These are phyloP conservation scores for Pyricularia pennisetigena DNA, from an alignment of 2,329 filamentous ascomycete genomes.

Conservation along the genomic window DNA sequence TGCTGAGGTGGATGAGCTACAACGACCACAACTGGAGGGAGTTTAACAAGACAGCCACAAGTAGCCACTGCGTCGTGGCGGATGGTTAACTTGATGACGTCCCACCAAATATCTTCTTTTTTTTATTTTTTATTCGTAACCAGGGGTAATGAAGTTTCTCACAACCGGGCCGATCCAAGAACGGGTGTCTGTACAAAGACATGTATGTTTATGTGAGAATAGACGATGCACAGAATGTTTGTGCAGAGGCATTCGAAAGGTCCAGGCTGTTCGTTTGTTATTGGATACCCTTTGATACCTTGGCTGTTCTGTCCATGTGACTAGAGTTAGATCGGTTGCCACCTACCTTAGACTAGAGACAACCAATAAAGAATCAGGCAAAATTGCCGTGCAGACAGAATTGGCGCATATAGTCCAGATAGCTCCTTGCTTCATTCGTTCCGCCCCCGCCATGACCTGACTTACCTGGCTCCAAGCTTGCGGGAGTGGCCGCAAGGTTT, in stretches of 20 bases:
- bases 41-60: neutral
- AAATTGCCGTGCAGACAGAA: neutral
- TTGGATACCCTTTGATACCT: neutral
- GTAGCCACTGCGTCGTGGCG: neutral
- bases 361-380: neutral
- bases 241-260: neutral
- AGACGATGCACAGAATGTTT: neutral
- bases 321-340: neutral
- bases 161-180: neutral
- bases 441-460: neutral
- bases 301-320: neutral
- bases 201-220: neutral
- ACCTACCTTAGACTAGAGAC: neutral
- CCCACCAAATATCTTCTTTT: neutral
- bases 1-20: neutral
- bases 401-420: neutral
- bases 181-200: neutral
- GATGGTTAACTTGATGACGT: neutral
- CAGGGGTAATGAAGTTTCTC: no score
- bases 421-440: neutral
- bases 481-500: neutral
- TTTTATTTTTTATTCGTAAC: no score
- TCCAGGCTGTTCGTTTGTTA: neutral
- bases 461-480: neutral
- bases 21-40: neutral